Evolutionary conservation across 1,284 basidiomycete species (phyloP).

Genomic region (Ganoderma sinense): DNA sequence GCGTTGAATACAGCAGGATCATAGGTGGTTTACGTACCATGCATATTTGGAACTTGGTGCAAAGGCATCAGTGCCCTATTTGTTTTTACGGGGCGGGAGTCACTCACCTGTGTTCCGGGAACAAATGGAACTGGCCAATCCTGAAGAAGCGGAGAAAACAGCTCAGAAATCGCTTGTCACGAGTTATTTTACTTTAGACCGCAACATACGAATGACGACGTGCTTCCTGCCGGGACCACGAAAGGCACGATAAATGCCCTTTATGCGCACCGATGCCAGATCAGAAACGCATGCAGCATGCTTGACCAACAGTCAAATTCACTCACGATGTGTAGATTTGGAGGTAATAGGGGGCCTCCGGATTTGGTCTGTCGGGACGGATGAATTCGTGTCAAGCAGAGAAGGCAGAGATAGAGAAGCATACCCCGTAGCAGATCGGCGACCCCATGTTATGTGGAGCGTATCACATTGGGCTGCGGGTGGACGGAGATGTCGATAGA

Average conservation of each 20-base stretch:
- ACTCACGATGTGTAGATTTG: slow-evolving; percentile 70
- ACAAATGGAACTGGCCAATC: slow-evolving; percentile 65
- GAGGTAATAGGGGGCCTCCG: slow-evolving; percentile 62
- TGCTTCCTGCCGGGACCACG: slow-evolving; percentile 55
- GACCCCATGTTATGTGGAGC: slow-evolving; percentile 57
- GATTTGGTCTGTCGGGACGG: slow-evolving; percentile 59
- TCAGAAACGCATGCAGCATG: neutral
- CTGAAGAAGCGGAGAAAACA: slow-evolving; percentile 38
- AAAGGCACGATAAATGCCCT: slow-evolving; percentile 55
- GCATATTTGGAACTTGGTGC: slow-evolving; percentile 65
- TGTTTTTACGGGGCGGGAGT: neutral
- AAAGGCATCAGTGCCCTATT: neutral
- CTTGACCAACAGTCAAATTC: neutral
- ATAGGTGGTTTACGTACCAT: slow-evolving; percentile 51
- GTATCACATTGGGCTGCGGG: slow-evolving; percentile 60
- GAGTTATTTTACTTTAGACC: slow-evolving; percentile 2
- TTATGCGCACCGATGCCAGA: neutral
- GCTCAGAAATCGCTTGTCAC: slow-evolving; percentile 1
- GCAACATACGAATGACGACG: slow-evolving; percentile 52
- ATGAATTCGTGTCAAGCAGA: slow-evolving; percentile 5
- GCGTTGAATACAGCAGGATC: neutral
- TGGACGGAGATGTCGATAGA: slow-evolving; percentile 15
- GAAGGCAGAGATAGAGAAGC: slow-evolving; percentile 8
- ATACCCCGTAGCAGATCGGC: slow-evolving; percentile 55
- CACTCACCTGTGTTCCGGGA: slow-evolving; percentile 57